A percentile compares a stretch with the other conserved stretches of the same genome.
Conservation (phyloP, 2,329 filamentous ascomycete species). For the Epicoccum sorghinum region DNA sequence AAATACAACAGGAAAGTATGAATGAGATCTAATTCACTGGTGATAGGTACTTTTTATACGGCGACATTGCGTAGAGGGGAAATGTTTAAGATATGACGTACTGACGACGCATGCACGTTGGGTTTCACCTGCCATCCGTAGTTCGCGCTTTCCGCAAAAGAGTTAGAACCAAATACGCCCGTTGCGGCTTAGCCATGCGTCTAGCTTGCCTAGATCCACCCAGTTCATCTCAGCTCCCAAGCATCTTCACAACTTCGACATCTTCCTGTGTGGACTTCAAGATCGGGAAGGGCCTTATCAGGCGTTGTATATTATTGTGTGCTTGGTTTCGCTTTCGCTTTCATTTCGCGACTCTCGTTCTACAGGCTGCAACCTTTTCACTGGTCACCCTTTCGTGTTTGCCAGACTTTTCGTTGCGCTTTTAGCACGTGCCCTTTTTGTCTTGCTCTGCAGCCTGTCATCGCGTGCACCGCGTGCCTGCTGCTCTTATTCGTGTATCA, state of each 20-base stretch:
- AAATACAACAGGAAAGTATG: not conserved
- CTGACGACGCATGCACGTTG: not conserved
- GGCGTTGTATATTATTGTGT: constrained; percentile 16
- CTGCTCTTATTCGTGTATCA: not conserved
- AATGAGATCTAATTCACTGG: not conserved
- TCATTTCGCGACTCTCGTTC: constrained; percentile 1
- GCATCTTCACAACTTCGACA: constrained; percentile 9
- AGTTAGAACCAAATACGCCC: constrained; percentile 6
- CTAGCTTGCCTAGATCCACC: not conserved
- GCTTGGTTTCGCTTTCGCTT: not conserved
- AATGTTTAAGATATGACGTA: constrained; percentile 16
- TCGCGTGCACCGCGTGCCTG: not conserved
- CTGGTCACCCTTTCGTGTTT: not conserved
- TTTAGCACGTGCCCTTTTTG: constrained; percentile 3
- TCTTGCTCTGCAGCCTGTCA: not conserved
- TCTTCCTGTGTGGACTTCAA: constrained; percentile 4
- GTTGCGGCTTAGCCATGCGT: not conserved
- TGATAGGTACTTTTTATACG: constrained; percentile 13
- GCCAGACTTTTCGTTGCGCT: constrained; percentile 10
- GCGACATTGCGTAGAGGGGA: constrained; percentile 14
- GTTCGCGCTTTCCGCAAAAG: constrained; percentile 4
- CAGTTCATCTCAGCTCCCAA: constrained; percentile 14
- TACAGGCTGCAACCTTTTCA: not conserved
- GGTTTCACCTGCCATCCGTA: constrained; percentile 2
- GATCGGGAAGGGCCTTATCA: constrained; percentile 2